Evolutionary conservation across 139 green algal species (phyloP).

Genomic region (Volvox reticuliferus): DNA sequence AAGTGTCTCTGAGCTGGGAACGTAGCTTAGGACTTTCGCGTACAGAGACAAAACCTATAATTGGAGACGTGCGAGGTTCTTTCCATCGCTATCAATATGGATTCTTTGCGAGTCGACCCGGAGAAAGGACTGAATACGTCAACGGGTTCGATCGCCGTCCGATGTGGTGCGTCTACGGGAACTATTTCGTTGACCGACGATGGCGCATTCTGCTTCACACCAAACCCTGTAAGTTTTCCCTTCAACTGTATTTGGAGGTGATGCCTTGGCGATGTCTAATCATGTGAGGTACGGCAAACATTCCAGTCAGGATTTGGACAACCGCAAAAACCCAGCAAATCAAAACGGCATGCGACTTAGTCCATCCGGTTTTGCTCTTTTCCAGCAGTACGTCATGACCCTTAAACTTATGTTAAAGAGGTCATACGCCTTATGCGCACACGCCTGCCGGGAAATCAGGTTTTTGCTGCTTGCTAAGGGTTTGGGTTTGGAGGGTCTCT

Average conservation of each 20-base stretch:
- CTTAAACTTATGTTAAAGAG: background rate
- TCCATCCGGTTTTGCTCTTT: background rate
- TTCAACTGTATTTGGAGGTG: background rate
- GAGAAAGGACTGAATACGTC: background rate
- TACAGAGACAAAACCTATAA: too few species aligned
- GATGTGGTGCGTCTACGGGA: background rate
- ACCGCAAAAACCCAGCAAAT: background rate
- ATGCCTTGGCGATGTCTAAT: background rate
- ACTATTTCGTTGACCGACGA: background rate
- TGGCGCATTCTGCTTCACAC: conserved; percentile 9
- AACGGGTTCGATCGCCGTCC: background rate
- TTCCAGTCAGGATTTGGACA: background rate
- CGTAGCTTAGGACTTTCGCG: too few species aligned
- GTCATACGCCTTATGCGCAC: too few species aligned
- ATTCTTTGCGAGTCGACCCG: background rate
- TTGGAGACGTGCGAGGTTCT: background rate
- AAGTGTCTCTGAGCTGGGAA: too few species aligned
- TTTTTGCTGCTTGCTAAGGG: too few species aligned
- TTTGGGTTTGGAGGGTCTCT: too few species aligned
- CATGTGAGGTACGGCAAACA: background rate
- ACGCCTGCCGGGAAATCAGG: too few species aligned
- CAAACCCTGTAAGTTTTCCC: background rate
- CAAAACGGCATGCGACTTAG: too few species aligned
- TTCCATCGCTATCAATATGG: background rate
- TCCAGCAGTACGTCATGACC: background rate